A percentile compares a stretch with the other conserved stretches of the same genome.
These are phyloP conservation scores for Akebia trifoliata DNA, from an alignment of 164 flowering plant species.

Conservation along the genomic window DNA sequence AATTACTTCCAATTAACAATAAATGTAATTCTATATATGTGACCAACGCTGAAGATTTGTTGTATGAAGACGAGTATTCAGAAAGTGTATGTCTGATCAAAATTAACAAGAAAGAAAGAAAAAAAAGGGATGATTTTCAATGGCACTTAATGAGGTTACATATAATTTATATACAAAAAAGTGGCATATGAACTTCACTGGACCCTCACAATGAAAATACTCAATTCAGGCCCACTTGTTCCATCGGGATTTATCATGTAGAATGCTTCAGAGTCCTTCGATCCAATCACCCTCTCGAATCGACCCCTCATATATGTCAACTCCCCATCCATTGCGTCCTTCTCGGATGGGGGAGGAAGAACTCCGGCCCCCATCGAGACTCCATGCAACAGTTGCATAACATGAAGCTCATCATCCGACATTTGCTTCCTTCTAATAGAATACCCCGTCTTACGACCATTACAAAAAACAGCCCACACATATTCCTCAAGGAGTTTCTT, in stretches of 20 bases:
- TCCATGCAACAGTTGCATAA: constrained; percentile 64
- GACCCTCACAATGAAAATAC: constrained; percentile 76
- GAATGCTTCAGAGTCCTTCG: constrained; percentile 72
- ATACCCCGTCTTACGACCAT: constrained; percentile 72
- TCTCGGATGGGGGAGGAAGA: constrained; percentile 41
- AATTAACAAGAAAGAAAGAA: no score
- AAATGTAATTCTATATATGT: no score
- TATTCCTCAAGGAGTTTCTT: constrained; percentile 67
- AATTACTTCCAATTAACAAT: no score
- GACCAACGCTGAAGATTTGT: no score
- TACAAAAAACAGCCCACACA: constrained; percentile 85
- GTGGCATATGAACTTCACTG: constrained; percentile 13
- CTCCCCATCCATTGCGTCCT: constrained; percentile 57
- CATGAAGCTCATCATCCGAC: constrained; percentile 63
- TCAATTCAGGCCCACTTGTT: constrained; percentile 58
- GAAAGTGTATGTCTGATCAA: no score
- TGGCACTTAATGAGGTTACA: no score
- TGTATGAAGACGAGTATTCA: no score
- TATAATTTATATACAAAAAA: no score
- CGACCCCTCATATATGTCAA: constrained; percentile 72
- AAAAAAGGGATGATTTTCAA: no score
- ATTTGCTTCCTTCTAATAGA: constrained; percentile 61
- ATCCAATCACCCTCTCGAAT: constrained; percentile 78
- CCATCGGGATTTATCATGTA: constrained; percentile 85
- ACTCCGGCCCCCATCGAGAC: constrained; percentile 96